phyloP scores from a whole-genome alignment of 352 stramenopile species.

The Phytophthora fragariaefolia region DNA sequence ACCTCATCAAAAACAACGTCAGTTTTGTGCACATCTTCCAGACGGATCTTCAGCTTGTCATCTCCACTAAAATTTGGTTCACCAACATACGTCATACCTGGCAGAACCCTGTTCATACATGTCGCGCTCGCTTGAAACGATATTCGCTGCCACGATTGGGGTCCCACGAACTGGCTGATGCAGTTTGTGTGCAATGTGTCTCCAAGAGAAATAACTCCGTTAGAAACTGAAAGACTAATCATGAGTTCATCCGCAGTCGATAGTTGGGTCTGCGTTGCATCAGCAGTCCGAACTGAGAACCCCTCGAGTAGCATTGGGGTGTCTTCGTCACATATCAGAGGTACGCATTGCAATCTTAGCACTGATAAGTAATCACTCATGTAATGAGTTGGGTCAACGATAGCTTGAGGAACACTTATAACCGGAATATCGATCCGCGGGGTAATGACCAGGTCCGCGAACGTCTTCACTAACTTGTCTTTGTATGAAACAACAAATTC shows the following conservation, averaged over 20 bases:
- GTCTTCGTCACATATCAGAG: conserved; percentile 58
- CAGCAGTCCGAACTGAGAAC: conserved; percentile 47
- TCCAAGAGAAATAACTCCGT: conserved; percentile 37
- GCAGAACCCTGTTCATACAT: conserved; percentile 52
- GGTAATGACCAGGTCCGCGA: conserved; percentile 42
- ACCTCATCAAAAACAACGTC: conserved; percentile 33
- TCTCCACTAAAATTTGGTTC: conserved; percentile 52
- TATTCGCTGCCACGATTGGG: conserved; percentile 4
- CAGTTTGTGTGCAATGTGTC: conserved; percentile 33
- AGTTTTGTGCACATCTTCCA: conserved; percentile 22
- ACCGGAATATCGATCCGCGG: conserved; percentile 47
- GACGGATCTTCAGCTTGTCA: conserved; percentile 48
- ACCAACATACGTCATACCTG: conserved; percentile 43
- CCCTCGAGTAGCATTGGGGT: conserved; percentile 32
- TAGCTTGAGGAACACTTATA: conserved; percentile 42
- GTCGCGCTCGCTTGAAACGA: conserved; percentile 39
- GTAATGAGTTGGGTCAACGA: conserved; percentile 36
- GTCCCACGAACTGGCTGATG: conserved; percentile 24
- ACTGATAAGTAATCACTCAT: conserved; percentile 53
- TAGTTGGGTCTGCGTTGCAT: conserved; percentile 17
- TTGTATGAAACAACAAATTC: conserved; percentile 45
- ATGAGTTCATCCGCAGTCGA: conserved; percentile 24
- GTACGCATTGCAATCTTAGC: conserved; percentile 48
- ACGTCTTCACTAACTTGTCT: conserved; percentile 33
- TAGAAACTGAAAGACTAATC: conserved; percentile 39